phyloP scores from a whole-genome alignment of 768 basidiomycete species.

The Suillus hirtellus region DNA sequence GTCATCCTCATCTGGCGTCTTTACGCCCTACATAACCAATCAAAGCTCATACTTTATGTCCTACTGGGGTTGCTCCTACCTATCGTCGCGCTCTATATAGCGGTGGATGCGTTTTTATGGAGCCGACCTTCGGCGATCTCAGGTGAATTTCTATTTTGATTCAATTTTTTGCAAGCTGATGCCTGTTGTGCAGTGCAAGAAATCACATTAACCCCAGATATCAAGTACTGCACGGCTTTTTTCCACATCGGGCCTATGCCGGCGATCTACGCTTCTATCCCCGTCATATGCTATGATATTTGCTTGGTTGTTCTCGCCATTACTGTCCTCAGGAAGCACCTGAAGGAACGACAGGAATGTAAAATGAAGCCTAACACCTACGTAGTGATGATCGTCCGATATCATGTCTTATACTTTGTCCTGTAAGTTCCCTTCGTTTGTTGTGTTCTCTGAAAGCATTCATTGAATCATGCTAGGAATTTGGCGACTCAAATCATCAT shows the following conservation, averaged over 20 bases:
- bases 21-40: neutral
- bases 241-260: neutral
- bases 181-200: neutral
- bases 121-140: neutral
- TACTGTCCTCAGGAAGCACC: neutral
- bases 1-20: slow-evolving; percentile 4
- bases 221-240: neutral
- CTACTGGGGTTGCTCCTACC: neutral
- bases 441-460: neutral
- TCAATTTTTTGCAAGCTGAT: neutral
- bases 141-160: neutral
- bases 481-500: neutral
- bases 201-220: neutral
- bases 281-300: slow-evolving; percentile 1
- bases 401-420: neutral
- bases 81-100: neutral
- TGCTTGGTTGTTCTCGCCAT: neutral
- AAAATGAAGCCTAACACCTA: neutral
- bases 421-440: neutral
- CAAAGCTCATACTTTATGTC: neutral
- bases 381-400: neutral
- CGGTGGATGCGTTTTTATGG: neutral
- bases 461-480: neutral
- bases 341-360: neutral
- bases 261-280: neutral